Evolutionary conservation across 2,329 filamentous ascomycete species (phyloP), one percentile per base, ranked within the genome.

Genomic region (Aspergillus melleus): DNA sequence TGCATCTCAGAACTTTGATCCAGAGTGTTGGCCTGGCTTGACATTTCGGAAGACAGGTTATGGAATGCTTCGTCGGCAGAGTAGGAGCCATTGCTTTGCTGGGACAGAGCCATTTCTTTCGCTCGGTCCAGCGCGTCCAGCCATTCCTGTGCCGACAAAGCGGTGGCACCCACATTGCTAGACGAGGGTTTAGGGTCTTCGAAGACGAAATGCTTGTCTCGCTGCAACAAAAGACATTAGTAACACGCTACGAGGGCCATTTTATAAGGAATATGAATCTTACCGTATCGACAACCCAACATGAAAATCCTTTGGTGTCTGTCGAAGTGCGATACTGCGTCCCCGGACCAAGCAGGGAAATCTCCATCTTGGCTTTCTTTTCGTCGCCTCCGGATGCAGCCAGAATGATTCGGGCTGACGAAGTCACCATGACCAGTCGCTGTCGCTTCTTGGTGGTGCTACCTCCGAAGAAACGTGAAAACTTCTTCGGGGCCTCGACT

Each of bases 211-310:
- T 96, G 93, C 71, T 93, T 90, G 60, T 96, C 93, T 65, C 87
- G 87, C 94, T 96, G 67, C 44, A 60, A 6, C 19, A 55, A 61
- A 59, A 57, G 39, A 66, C 12, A 42, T 74, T 65, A 75, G 74
- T n/a, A 65, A 75, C 52, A 66, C 51, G 52, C 36, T 10, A 59
- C n/a, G 32, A 22, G 49, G 12, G 22, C 49, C 46, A 42, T 6
- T 5, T n/a, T 8, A n/a, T n/a, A 49, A 51, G 47, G 32, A 57
- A 62, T 54, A 68, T 59, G 32, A 50, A 39, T 84, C 92, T 83
- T 87, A 98, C 95, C 67, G 91, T 96, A 80, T 98, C 92, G 55
- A 98, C 89, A 76, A 89, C 89, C 91, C 92, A 98, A 60, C 90
- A 88, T 29, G 88, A 89, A 77, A 94, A 85, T 26, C 92, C 93